phyloP scores from a whole-genome alignment of 331 rosid species.

The Quercus phellos region DNA sequence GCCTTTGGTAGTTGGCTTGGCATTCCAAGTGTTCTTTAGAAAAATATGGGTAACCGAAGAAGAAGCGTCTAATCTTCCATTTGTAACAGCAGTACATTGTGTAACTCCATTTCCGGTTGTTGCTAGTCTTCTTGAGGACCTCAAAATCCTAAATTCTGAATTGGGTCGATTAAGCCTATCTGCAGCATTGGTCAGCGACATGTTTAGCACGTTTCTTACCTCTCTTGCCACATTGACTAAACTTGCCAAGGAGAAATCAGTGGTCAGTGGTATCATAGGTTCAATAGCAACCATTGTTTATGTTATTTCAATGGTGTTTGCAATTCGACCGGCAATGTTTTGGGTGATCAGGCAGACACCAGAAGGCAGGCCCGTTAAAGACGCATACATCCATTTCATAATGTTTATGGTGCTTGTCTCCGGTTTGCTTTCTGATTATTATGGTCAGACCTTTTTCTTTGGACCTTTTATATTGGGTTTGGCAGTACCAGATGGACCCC shows the following conservation, averaged over 20 bases:
- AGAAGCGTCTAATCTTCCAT: not conserved
- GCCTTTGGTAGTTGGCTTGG: not conserved
- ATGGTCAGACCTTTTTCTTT: not conserved
- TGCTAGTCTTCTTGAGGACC: conserved; percentile 7
- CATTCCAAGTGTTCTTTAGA: not conserved
- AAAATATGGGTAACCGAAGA: not conserved
- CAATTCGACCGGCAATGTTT: conserved; percentile 31
- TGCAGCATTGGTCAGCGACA: conserved; percentile 13
- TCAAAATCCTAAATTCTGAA: conserved; percentile 10
- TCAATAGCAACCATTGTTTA: not conserved
- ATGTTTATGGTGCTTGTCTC: conserved; percentile 16
- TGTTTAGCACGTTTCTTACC: not conserved
- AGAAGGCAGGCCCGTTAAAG: conserved; percentile 37
- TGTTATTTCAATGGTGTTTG: not conserved
- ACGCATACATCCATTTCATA: not conserved
- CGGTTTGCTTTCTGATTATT: not conserved
- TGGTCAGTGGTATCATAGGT: not conserved
- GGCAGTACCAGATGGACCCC: conserved; percentile 54
- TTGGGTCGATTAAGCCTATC: conserved; percentile 13
- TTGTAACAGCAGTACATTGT: not conserved
- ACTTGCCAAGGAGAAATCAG: too few relatives aligned
- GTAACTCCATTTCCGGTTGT: conserved; percentile 9
- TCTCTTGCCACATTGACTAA: not conserved
- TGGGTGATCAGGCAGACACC: conserved; percentile 43
- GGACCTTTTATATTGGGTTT: conserved; percentile 41